Evolutionary conservation across 164 flowering plant genomes (phyloP).

Genomic region (Akebia trifoliata): DNA sequence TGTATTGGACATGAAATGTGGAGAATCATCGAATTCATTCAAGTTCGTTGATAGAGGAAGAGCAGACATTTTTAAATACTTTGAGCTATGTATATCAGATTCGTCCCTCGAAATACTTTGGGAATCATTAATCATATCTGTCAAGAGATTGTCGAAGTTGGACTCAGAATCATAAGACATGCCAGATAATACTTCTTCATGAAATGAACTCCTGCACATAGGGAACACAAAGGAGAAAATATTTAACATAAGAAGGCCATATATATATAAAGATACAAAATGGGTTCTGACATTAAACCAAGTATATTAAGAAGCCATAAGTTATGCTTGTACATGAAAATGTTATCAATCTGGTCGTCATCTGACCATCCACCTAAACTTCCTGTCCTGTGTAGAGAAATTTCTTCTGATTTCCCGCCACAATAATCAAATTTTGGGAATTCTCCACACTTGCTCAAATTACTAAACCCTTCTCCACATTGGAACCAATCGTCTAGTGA

Average conservation of each 20-base stretch:
- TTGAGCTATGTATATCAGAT: constrained; percentile 15
- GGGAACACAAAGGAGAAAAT: constrained; percentile 1
- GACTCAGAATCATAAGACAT: constrained; percentile 12
- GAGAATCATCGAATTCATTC: constrained; percentile 12
- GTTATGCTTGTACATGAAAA: neutral
- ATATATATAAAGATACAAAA: neutral
- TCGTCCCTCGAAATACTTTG: constrained; percentile 11
- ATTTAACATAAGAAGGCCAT: neutral
- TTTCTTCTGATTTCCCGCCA: neutral
- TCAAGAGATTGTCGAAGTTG: constrained; percentile 10
- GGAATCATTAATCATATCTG: constrained; percentile 15
- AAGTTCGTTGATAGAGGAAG: constrained; percentile 25
- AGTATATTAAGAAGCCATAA: neutral
- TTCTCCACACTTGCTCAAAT: neutral
- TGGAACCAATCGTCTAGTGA: neutral
- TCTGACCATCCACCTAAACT: neutral
- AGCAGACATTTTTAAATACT: constrained; percentile 22
- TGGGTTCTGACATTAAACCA: neutral
- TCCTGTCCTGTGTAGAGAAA: neutral
- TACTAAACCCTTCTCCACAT: neutral
- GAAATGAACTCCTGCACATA: constrained; percentile 41
- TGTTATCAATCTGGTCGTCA: neutral
- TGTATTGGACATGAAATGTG: neutral
- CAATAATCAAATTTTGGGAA: neutral
- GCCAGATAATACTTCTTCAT: constrained; percentile 22